Base-by-base conservation (phyloP, 148 eudicot genomes). In the Rheum nobile region DNA sequence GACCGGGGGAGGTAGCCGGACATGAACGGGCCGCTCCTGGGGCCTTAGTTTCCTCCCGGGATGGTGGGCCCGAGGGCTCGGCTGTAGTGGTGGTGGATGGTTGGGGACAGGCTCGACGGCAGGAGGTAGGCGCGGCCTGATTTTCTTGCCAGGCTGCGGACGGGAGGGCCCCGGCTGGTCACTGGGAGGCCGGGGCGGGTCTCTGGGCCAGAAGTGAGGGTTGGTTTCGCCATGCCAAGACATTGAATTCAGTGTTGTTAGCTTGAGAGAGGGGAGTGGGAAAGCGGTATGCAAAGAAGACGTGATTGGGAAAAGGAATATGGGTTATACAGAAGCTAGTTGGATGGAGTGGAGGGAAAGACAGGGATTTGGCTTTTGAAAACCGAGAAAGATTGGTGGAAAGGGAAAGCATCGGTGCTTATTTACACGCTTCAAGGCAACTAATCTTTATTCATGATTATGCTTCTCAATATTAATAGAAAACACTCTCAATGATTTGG, bases 401-500 rank as follows among this genome's bases (percentile, higher is more conserved):
- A 80, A 78, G 83, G 86, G 48, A 79, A 87, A 86, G 97, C 75
- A 91, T 91, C 88, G 77, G 73, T 73, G 43, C 70, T 76, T 79
- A 63, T 86, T 65, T 72, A 79, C 6, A 54, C 72, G 80, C 77
- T 59, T 29, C 73, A 84, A 85, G 86, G 94, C 91, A 91, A 91
- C 94, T 77, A 86, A 89, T 80, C 85, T 75, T 68, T 76, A 29
- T 24, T 67, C n/a, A 50, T 47, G 78, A 54, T 35, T 4, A 35
- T 50, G 38, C 75, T 50, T 50, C 24, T 50, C 8, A 19, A 50
- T 47, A 3, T 16, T 17, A n/a, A n/a, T n/a, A n/a, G n/a, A n/a
- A n/a, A n/a, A n/a, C n/a, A n/a, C n/a, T n/a, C n/a, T n/a, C n/a
- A n/a, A n/a, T n/a, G n/a, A n/a, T n/a, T n/a, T n/a, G n/a, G n/a